Conservation (phyloP, 768 basidiomycete genomes). For the Punctularia strigosozonata region DNA sequence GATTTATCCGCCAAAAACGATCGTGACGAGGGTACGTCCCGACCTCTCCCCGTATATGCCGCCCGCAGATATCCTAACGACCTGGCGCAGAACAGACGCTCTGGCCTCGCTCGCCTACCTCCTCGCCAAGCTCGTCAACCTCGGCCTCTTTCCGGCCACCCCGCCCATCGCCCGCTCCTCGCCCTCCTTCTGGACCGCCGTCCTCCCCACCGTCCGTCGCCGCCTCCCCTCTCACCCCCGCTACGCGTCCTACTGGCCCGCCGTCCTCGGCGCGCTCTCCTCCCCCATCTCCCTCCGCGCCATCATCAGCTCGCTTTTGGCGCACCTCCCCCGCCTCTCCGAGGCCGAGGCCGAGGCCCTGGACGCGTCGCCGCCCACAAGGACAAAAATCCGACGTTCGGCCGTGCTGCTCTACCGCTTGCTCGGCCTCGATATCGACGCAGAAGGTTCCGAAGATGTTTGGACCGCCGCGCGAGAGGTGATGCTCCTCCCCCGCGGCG, state of each 20-base stretch:
- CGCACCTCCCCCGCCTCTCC: no score
- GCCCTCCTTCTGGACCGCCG: slow-evolving; percentile 55
- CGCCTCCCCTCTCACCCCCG: slow-evolving; percentile 19
- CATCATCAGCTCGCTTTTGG: not conserved
- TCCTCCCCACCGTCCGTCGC: slow-evolving; percentile 35
- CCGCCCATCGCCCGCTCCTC: slow-evolving; percentile 43
- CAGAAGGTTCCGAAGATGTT: slow-evolving; percentile 23
- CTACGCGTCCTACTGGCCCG: slow-evolving; percentile 47
- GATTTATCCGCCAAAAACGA: not conserved
- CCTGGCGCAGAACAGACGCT: slow-evolving; percentile 19
- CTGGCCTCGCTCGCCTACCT: slow-evolving; percentile 38
- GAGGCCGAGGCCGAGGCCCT: slow-evolving; percentile 19
- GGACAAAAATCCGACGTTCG: no score
- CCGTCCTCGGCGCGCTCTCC: slow-evolving; percentile 49
- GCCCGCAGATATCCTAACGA: slow-evolving; percentile 2
- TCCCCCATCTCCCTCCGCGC: not conserved
- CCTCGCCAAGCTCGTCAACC: slow-evolving; percentile 52
- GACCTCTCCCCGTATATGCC: no score
- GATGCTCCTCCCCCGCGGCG: no score
- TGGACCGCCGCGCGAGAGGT: no score
- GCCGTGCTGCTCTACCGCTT: no score
- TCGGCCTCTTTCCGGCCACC: slow-evolving; percentile 51
- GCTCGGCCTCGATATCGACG: no score
- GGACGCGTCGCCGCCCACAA: slow-evolving; percentile 18
- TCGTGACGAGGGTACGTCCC: no score